Conservation (phyloP, 495 filamentous ascomycete species). For the Mytilinidion resinicola region DNA sequence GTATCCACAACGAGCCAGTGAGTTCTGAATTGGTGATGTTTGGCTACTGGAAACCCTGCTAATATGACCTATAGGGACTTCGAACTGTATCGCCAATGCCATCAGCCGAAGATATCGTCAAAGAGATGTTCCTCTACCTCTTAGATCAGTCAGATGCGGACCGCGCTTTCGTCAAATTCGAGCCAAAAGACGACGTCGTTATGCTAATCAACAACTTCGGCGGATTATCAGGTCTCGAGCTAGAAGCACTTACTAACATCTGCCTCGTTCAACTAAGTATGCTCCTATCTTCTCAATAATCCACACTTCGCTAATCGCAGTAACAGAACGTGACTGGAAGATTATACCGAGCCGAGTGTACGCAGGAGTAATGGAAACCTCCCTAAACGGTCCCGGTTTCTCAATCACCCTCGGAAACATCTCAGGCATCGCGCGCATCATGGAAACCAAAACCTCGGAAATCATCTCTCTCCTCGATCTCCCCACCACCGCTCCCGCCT, state of each 20-base stretch:
- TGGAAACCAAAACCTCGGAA: conserved; percentile 40
- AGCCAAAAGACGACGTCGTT: conserved; percentile 47
- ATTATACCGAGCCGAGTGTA: conserved; percentile 37
- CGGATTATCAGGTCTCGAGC: conserved; percentile 55
- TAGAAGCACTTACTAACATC: conserved; percentile 51
- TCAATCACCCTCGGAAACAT: conserved; percentile 55
- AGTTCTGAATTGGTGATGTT: not conserved
- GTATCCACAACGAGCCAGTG: conserved; percentile 57
- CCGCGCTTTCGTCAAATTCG: conserved; percentile 53
- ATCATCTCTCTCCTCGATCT: conserved; percentile 50
- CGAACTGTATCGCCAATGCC: conserved; percentile 51
- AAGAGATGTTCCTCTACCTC: conserved; percentile 47
- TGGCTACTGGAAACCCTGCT: not conserved
- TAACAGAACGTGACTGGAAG: conserved; percentile 42
- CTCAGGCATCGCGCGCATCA: conserved; percentile 40
- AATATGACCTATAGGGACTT: conserved; percentile 36
- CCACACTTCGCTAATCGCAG: conserved; percentile 3
- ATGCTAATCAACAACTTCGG: conserved; percentile 59
- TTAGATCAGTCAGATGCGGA: conserved; percentile 51
- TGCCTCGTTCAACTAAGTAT: conserved; percentile 44
- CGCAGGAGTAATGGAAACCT: conserved; percentile 50
- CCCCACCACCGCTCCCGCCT: conserved; percentile 49
- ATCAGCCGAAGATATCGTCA: conserved; percentile 47
- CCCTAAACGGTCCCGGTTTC: conserved; percentile 57
- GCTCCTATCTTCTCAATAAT: conserved; percentile 12